A percentile compares a stretch with the other conserved stretches of the same genome.
Evolutionary conservation across 2,329 filamentous ascomycete species (phyloP).

Genomic region (Elsinoe fawcettii): DNA sequence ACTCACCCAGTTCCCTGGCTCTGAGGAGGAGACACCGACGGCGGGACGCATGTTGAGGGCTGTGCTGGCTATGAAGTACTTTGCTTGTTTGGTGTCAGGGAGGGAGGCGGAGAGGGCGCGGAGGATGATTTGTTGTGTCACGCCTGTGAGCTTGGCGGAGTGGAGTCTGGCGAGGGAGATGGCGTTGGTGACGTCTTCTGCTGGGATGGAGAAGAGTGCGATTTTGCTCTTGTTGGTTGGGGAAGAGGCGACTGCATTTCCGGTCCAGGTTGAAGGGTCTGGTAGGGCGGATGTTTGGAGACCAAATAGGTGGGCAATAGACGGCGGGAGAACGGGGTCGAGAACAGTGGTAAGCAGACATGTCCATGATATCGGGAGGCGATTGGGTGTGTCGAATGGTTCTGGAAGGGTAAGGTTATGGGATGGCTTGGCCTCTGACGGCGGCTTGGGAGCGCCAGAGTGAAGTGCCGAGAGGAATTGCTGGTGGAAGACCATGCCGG

Average conservation of each 20-base stretch:
- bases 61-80: conserved; percentile 33
- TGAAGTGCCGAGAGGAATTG: conserved; percentile 30
- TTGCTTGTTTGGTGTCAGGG: conserved; percentile 18
- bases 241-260: neutral
- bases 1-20: conserved; percentile 30
- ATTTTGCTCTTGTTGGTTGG: conserved; percentile 18
- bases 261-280: conserved; percentile 26
- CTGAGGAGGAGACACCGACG: conserved; percentile 27
- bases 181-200: conserved; percentile 23
- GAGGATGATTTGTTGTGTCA: conserved; percentile 36
- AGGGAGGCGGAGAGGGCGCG: conserved; percentile 26
- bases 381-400: conserved; percentile 34
- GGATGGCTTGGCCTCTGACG: conserved; percentile 17
- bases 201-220: conserved; percentile 28
- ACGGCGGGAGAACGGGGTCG: conserved; percentile 32
- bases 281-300: conserved; percentile 26
- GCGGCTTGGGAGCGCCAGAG: neutral
- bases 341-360: conserved; percentile 38
- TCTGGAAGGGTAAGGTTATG: conserved; percentile 24
- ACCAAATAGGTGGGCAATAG: conserved; percentile 29
- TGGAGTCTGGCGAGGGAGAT: conserved; percentile 29
- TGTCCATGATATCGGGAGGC: conserved; percentile 38
- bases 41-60: conserved; percentile 37
- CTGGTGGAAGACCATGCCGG: conserved; percentile 37
- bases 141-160: conserved; percentile 35